A percentile compares a stretch with the other conserved stretches of the same genome.
Evolutionary conservation across 306 rosid genomes (phyloP).

Genomic region (Acacia melanoxylon): DNA sequence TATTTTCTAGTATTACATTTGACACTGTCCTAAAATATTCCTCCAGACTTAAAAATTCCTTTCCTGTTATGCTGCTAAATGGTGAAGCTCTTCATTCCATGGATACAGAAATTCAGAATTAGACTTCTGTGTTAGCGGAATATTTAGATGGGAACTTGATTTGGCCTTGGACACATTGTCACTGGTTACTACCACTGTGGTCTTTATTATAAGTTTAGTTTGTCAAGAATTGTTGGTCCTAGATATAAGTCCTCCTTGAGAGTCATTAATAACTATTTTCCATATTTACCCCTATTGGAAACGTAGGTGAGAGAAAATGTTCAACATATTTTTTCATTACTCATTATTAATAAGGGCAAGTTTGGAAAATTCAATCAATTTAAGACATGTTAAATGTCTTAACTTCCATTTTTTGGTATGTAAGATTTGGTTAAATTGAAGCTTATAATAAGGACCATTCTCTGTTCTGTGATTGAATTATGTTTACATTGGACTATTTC

Average conservation of each 20-base stretch:
- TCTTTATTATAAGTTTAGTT: background rate
- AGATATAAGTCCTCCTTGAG: no score
- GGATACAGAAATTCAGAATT: background rate
- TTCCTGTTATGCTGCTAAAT: conserved; percentile 1
- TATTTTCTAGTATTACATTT: conserved; percentile 13
- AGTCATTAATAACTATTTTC: no score
- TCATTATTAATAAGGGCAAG: no score
- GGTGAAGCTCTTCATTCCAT: background rate
- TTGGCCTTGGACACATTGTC: conserved; percentile 4
- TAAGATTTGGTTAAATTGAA: no score
- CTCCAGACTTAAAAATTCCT: background rate
- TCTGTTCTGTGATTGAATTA: background rate
- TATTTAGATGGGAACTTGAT: background rate
- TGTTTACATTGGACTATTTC: conserved; percentile 24
- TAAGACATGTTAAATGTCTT: no score
- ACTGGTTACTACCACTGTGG: background rate
- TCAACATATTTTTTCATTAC: no score
- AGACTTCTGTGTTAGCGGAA: background rate
- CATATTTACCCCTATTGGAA: no score
- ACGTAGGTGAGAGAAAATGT: no score
- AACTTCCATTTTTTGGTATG: no score
- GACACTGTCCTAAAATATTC: conserved; percentile 15
- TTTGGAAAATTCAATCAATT: no score
- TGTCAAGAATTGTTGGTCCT: no score
- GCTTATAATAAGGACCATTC: background rate